A percentile compares a stretch with the other conserved stretches of the same genome.
Evolutionary conservation across 2,329 filamentous ascomycete genomes (phyloP).

Genomic region (Raffaelea ambrosiae): DNA sequence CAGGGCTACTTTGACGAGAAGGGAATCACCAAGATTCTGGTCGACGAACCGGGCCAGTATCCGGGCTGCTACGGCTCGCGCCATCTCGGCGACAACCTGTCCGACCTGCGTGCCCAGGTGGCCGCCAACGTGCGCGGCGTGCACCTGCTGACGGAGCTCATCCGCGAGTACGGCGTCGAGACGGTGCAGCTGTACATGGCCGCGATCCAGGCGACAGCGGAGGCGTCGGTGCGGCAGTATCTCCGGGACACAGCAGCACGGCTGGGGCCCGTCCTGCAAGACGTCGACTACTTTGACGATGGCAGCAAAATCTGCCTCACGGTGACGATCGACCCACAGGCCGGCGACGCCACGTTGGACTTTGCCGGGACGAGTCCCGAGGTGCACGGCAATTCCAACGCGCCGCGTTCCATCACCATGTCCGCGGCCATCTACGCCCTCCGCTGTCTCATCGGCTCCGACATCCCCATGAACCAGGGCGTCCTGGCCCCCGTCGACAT

Average conservation of each 20-base stretch:
- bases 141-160: conserved; percentile 62
- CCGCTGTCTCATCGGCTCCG: conserved; percentile 23
- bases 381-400: conserved; percentile 12
- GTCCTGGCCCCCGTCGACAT: conserved; percentile 70
- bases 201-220: conserved; percentile 68
- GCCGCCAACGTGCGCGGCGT: conserved; percentile 82
- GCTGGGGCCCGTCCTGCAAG: conserved; percentile 22
- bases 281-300: conserved; percentile 29
- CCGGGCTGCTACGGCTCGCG: conserved; percentile 66
- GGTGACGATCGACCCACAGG: conserved; percentile 24
- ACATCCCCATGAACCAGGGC: conserved; percentile 50
- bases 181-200: conserved; percentile 72
- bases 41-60: conserved; percentile 66
- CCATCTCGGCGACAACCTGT: conserved; percentile 73
- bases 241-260: conserved; percentile 58
- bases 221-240: conserved; percentile 60
- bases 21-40: conserved; percentile 56
- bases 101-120: conserved; percentile 78
- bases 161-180: conserved; percentile 68
- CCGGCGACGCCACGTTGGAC: conserved; percentile 29
- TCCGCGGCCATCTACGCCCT: conserved; percentile 27
- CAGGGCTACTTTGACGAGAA: conserved; percentile 72
- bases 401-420: conserved; percentile 6
- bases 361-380: conserved; percentile 25
- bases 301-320: conserved; percentile 23